Evolutionary conservation across 164 flowering plant species (phyloP), one percentile per base, ranked within the genome.

Genomic region (Tetracentron sinense): DNA sequence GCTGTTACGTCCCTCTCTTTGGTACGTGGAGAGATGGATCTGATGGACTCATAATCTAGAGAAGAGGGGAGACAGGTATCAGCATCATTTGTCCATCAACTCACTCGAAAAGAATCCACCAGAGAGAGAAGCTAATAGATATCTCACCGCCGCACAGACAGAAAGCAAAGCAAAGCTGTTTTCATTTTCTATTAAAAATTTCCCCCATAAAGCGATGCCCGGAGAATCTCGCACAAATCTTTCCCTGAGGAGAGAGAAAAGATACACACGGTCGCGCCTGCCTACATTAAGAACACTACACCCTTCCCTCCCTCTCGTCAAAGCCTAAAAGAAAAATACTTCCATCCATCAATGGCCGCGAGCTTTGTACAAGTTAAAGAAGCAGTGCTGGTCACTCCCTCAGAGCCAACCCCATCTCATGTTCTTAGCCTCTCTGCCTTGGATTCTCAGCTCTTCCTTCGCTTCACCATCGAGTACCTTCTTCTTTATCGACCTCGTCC

Each of bases 371-470:
- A 64, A 52, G 70, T 83, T 0, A 83, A 79, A 56, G 82, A 81
- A 61, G 75, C 75, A 10, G 42, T 59, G 0, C 27, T 86, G 7
- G 68, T 88, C 26, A 53, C 75, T 2, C 95, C 95, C 3, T 70
- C 81, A 0, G 78, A 78, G 19, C 82, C 83, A 25, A 88, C 95
- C n/a, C 95, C 92, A 8, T 47, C 71, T 3, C 69, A 65, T 1
- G 55, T 71, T 14, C 88, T 88, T 38, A 8, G 61, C 0, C 92
- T 88, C 58, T 88, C 95, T 0, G 67, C 91, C 1, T 60, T 88
- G 12, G 95, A 88, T 49, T 88, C 95, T 30, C 91, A 88, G 70
- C 86, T 77, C 67, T 88, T 88, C 73, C 75, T 86, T 4, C 88
- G 95, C 16, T 88, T 84, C 78, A 79, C 87, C 56, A 74, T 86